These are phyloP conservation scores for Adansonia digitata DNA, from an alignment of 345 rosid genomes.

Conservation along the genomic window DNA sequence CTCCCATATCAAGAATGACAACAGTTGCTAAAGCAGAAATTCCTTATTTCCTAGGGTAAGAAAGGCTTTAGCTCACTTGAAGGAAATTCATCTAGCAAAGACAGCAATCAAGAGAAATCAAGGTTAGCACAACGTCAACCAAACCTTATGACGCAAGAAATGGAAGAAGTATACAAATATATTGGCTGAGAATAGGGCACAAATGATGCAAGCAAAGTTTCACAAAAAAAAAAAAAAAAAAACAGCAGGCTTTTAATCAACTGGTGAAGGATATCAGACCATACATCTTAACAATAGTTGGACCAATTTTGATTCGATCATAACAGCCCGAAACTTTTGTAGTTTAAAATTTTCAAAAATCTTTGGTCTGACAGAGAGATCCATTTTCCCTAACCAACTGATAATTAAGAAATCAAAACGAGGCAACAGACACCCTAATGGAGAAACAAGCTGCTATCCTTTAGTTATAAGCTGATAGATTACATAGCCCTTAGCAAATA, in stretches of 20 bases:
- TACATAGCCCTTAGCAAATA: neutral
- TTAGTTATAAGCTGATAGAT: neutral
- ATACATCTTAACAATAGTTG: neutral
- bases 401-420: neutral
- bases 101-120: neutral
- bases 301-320: neutral
- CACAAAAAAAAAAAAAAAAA: no score
- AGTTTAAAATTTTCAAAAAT: neutral
- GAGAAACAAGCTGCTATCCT: neutral
- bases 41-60: neutral
- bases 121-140: neutral
- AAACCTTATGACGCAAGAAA: neutral
- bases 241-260: neutral
- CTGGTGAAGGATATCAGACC: neutral
- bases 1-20: neutral
- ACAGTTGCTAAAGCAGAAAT: neutral
- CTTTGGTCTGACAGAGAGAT: neutral
- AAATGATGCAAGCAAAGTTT: neutral
- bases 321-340: neutral
- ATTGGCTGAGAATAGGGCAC: neutral
- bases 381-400: neutral
- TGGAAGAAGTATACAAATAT: neutral
- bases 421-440: neutral
- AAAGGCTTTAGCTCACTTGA: neutral
- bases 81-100: neutral